Conservation (phyloP, 371 early-diverging fungal species). For the Mucor saturninus region DNA sequence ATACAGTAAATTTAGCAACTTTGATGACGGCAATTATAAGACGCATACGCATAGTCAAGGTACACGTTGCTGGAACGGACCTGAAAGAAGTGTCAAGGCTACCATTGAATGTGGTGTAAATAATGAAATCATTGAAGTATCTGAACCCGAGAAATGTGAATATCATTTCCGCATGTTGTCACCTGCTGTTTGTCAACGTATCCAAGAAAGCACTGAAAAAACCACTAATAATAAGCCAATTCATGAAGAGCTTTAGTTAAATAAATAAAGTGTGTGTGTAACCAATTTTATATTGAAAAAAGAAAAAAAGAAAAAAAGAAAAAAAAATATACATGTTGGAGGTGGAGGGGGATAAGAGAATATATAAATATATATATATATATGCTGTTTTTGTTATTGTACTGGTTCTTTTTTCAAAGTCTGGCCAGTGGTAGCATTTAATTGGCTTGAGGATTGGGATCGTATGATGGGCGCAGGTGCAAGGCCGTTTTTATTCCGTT, state of each 20-base stretch:
- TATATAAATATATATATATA: not conserved
- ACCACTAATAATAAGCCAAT: not conserved
- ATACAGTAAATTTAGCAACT: constrained; percentile 40
- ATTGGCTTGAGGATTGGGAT: constrained; percentile 25
- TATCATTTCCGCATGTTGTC: constrained; percentile 74
- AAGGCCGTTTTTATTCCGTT: not conserved
- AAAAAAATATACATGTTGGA: not conserved
- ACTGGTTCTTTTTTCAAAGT: constrained; percentile 8
- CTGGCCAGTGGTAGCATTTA: constrained; percentile 6
- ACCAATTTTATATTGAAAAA: not conserved
- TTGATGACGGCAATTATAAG: constrained; percentile 47
- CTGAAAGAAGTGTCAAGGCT: constrained; percentile 67
- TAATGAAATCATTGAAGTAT: constrained; percentile 69
- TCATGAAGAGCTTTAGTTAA: constrained; percentile 29
- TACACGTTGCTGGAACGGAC: constrained; percentile 93
- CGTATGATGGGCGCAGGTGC: constrained; percentile 18
- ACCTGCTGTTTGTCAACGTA: constrained; percentile 75
- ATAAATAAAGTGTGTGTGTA: too few species aligned
- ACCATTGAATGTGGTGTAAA: constrained; percentile 69
- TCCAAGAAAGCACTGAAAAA: not conserved
- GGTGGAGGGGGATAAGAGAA: not conserved
- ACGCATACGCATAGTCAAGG: constrained; percentile 75
- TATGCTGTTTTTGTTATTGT: constrained; percentile 2
- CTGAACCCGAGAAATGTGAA: constrained; percentile 95
- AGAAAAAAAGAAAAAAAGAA: not conserved